phyloP scores from a whole-genome alignment of 2,329 filamentous ascomycete species.

The Passalora sequoiae region DNA sequence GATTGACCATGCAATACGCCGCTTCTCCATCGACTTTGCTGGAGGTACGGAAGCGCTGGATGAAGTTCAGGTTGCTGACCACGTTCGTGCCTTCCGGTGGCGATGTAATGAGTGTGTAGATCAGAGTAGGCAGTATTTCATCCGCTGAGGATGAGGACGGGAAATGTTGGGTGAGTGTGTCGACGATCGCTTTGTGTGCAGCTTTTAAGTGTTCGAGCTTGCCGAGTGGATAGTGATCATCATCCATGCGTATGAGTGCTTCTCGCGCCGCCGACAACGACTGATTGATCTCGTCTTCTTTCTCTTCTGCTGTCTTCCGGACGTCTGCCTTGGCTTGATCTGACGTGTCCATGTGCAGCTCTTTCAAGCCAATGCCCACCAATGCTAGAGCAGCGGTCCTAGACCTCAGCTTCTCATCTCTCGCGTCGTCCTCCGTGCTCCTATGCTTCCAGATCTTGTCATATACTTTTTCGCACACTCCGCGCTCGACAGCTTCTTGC shows the following conservation, averaged over 20 bases:
- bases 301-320: slow-evolving; percentile 50
- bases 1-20: slow-evolving; percentile 91
- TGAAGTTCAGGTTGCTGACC: slow-evolving; percentile 91
- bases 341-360: slow-evolving; percentile 69
- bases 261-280: slow-evolving; percentile 63
- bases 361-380: slow-evolving; percentile 83
- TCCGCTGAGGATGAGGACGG: slow-evolving; percentile 82
- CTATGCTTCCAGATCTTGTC: slow-evolving; percentile 84
- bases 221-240: slow-evolving; percentile 79
- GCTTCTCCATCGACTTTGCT: slow-evolving; percentile 87
- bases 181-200: slow-evolving; percentile 90
- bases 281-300: slow-evolving; percentile 62
- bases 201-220: slow-evolving; percentile 85
- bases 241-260: slow-evolving; percentile 74
- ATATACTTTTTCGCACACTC: slow-evolving; percentile 54
- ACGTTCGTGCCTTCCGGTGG: slow-evolving; percentile 80
- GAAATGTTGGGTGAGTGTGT: slow-evolving; percentile 64
- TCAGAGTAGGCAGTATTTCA: slow-evolving; percentile 93
- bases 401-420: slow-evolving; percentile 89
- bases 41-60: slow-evolving; percentile 82
- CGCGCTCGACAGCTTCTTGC: slow-evolving; percentile 86
- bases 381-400: slow-evolving; percentile 85
- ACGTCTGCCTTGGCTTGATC: slow-evolving; percentile 53
- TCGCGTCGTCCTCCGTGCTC: slow-evolving; percentile 86
- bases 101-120: slow-evolving; percentile 89